A percentile compares a stretch with the other conserved stretches of the same genome.
Evolutionary conservation across 768 basidiomycete genomes (phyloP).

Genomic region (Mrakia frigida): DNA sequence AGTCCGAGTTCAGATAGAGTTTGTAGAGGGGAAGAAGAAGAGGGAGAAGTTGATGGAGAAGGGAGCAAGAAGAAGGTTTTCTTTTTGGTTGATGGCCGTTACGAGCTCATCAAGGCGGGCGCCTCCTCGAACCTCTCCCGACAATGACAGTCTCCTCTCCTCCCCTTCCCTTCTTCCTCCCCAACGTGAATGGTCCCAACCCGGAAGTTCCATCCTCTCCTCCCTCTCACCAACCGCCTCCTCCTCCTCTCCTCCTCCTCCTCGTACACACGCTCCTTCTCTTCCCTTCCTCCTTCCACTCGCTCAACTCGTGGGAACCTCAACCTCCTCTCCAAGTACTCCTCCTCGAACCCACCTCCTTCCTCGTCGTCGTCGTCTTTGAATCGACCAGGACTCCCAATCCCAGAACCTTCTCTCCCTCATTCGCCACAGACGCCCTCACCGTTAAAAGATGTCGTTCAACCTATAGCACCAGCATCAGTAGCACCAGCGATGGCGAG

Average conservation of each 20-base stretch:
- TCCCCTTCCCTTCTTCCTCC: too few relatives aligned
- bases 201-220: too few relatives aligned
- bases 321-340: slow-evolving; percentile 9
- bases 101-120: too few relatives aligned
- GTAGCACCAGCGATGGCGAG: not conserved
- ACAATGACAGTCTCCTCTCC: too few relatives aligned
- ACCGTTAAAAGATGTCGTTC: not conserved
- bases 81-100: not conserved
- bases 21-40: not conserved
- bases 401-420: not conserved
- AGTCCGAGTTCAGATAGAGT: not conserved
- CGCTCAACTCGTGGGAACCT: too few relatives aligned
- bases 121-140: too few relatives aligned
- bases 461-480: not conserved
- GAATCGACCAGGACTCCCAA: not conserved
- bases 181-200: too few relatives aligned
- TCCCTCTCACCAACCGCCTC: too few relatives aligned
- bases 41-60: too few relatives aligned
- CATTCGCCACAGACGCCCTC: not conserved
- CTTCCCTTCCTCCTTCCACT: not conserved
- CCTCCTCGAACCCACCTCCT: not conserved
- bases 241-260: not conserved
- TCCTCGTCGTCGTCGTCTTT: not conserved
- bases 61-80: too few relatives aligned
- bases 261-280: not conserved